Evolutionary conservation across 495 filamentous ascomycete species (phyloP), one percentile per base, ranked within the genome.

Genomic region (Aspergillus nidulans): DNA sequence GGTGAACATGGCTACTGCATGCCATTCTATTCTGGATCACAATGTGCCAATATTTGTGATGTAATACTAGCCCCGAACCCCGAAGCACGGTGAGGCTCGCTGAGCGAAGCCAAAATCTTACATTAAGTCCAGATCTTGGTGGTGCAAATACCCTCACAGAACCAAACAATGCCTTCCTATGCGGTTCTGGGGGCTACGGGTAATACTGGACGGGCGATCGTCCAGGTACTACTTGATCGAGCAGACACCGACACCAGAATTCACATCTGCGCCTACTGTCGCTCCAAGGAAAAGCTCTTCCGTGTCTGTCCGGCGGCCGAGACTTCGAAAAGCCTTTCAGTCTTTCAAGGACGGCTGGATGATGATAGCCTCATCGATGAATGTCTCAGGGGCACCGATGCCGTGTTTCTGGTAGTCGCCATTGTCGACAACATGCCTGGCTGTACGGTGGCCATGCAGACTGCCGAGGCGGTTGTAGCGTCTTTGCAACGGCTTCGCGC

Each of bases 221-320:
- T 46, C 43, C 43, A 46, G 43, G 43, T 46, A 26, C 43, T 46
- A 9, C 43, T 46, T 46, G 43, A 46, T 46, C 43, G 23, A 46
- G n/a, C n/a, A n/a, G n/a, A n/a, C n/a, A 16, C 20, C 19, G 6
- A 24, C 4, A 15, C 4, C 41, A 3, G 20, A 44, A 15, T 44
- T 10, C 41, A 44, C n/a, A n/a, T n/a, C n/a, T n/a, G n/a, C 41
- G 41, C 41, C 20, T 44, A 44, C 21, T 44, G 41, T 24, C 41
- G 41, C 10, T 46, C 43, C 10, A 10, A 26, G 23, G 43, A n/a
- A n/a, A 46, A 46, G 43, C 43, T 46, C 43, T n/a, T 26, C 43
- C 43, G 43, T n/a, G 23, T 46, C 10, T 28, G 23, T 28, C 43
- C 43, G 8, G 43, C 6, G 12, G 43, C 23, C 21, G 23, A 10